Evolutionary conservation across 352 stramenopile genomes (phyloP), one percentile per base, ranked within the genome.

Genomic region (Pythium insidiosum): DNA sequence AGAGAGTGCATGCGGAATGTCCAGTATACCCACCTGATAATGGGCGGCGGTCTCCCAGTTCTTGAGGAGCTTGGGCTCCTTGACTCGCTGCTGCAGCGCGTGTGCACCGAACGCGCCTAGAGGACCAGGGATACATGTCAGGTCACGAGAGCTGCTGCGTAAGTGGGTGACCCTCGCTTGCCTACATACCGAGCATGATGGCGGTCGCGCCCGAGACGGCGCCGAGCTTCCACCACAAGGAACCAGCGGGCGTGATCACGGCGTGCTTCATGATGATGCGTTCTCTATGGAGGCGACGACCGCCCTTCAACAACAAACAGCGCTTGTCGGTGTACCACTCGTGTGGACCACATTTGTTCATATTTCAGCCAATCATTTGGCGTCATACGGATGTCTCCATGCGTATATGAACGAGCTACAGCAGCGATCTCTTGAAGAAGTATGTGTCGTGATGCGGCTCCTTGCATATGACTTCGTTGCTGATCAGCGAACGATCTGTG

Each of bases 11-110:
- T n/a, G n/a, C n/a, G n/a, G n/a, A n/a, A n/a, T n/a, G n/a, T n/a
- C n/a, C n/a, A n/a, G n/a, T n/a, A n/a, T n/a, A 33, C 28, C 9
- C 15, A 88, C 70, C n/a, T 93, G 80, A 50, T 93, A 93, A 24
- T 89, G 71, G 0, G 80, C 65, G 1, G 75, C 80, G 0, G 77
- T 90, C 47, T 88, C 73, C 80, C 80, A 93, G 52, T 74, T 89
- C 66, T 93, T 90, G 50, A 89, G 57, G 52, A 89, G 63, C 50
- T 85, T 73, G 20, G 75, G 73, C 41, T 93, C 75, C 48, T 71
- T 84, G 24, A 90, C 63, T 28, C 52, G 63, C 22, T 57, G 56
- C 58, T 88, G 68, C 33, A 93, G 56, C 12, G 58, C 77, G 39
- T 93, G 80, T 15, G 80, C 77, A 25, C 80, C 80, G 41, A 93